A percentile compares a stretch with the other conserved stretches of the same genome.
Conservation (phyloP, 495 filamentous ascomycete genomes). For the Opeltia flavorubescens region DNA sequence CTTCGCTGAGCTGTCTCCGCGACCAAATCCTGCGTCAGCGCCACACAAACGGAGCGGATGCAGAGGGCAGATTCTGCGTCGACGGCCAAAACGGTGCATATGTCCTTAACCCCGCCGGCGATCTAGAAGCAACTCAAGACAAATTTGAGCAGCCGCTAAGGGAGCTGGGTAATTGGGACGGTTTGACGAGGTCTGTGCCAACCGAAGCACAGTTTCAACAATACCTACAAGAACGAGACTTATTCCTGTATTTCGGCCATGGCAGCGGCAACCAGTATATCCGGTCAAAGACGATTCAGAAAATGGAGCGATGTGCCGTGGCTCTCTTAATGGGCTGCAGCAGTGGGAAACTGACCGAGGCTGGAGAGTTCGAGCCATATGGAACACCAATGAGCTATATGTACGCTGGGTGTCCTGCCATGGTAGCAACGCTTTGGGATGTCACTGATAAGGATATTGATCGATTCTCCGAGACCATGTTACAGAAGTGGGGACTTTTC, state of each 20-base stretch:
- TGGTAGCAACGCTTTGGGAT: conserved; percentile 90
- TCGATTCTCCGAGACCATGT: conserved; percentile 60
- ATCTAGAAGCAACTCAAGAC: conserved; percentile 64
- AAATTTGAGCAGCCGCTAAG: conserved; percentile 52
- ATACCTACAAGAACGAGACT: conserved; percentile 41
- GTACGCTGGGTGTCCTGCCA: conserved; percentile 65
- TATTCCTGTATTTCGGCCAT: conserved; percentile 91
- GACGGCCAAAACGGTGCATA: conserved; percentile 53
- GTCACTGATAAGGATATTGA: conserved; percentile 96
- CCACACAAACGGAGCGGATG: conserved; percentile 7
- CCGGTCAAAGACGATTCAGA: conserved; percentile 60
- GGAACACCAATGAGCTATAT: conserved; percentile 87
- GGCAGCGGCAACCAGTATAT: conserved; percentile 93
- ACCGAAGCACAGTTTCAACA: conserved; percentile 61
- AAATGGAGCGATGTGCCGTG: conserved; percentile 62
- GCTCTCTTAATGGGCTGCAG: conserved; percentile 88
- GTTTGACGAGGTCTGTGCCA: conserved; percentile 51
- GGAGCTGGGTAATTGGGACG: conserved; percentile 44
- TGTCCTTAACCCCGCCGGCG: conserved; percentile 76
- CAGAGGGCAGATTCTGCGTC: conserved; percentile 36
- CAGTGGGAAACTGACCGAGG: conserved; percentile 60
- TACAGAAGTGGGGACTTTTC: conserved; percentile 78
- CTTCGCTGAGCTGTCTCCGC: conserved; percentile 67
- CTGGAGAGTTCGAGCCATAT: conserved; percentile 76
- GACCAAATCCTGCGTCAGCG: conserved; percentile 43